Conservation (phyloP, 2,329 filamentous ascomycete genomes). For the Calonectria crousiana region DNA sequence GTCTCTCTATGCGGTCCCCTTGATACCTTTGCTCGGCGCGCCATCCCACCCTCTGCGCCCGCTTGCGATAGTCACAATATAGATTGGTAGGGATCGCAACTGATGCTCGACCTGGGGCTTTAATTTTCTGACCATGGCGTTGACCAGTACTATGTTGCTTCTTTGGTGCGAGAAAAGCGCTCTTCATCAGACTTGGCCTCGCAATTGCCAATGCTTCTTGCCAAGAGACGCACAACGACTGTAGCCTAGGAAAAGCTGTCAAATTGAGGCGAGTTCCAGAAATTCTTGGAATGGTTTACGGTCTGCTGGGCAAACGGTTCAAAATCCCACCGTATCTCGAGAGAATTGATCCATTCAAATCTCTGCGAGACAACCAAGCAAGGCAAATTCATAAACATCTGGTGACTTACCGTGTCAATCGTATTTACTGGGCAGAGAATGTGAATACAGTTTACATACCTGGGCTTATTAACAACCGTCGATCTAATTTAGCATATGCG, state of each 20-base stretch:
- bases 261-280: conserved; percentile 28
- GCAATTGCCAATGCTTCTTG: conserved; percentile 14
- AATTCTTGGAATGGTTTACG: conserved; percentile 28
- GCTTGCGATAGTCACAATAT: conserved; percentile 31
- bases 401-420: conserved; percentile 37
- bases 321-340: conserved; percentile 44
- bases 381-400: conserved; percentile 31
- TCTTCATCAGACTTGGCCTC: background rate
- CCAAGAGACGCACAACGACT: conserved; percentile 33
- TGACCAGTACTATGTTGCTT: conserved; percentile 24
- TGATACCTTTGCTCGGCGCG: conserved; percentile 31
- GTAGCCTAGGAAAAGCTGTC: conserved; percentile 30
- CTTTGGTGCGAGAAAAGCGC: background rate
- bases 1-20: conserved; percentile 32
- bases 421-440: conserved; percentile 48
- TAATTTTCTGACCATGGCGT: conserved; percentile 37
- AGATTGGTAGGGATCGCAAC: conserved; percentile 40
- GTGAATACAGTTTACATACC: conserved; percentile 46
- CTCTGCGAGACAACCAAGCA: conserved; percentile 38
- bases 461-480: conserved; percentile 12
- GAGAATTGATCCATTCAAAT: conserved; percentile 33
- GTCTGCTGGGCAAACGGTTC: conserved; percentile 27
- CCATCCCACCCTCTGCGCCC: conserved; percentile 22
- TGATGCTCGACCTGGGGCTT: conserved; percentile 30
- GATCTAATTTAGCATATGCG: background rate